Evolutionary conservation across 495 filamentous ascomycete species (phyloP).

Genomic region (Tuber aestivum): DNA sequence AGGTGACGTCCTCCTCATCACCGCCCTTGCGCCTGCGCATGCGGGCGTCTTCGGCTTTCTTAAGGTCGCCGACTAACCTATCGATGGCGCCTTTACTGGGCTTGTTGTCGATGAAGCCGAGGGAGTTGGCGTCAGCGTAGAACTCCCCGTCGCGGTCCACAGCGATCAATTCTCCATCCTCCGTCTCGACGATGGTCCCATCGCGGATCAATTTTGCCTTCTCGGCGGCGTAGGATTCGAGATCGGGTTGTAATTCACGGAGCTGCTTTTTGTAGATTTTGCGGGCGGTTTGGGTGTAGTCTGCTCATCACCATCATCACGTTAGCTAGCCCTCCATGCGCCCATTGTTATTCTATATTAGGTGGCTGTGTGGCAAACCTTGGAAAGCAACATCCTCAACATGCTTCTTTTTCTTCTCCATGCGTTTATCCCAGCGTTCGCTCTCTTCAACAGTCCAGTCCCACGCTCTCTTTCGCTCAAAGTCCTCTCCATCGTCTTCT

Average conservation of each 20-base stretch:
- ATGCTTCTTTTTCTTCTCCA: slow-evolving; percentile 77
- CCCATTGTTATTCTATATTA: not conserved
- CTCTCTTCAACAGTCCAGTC: slow-evolving; percentile 95
- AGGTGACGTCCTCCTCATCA: slow-evolving; percentile 83
- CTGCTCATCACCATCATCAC: slow-evolving; percentile 38
- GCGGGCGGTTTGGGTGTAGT: slow-evolving; percentile 76
- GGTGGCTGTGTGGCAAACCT: slow-evolving; percentile 19
- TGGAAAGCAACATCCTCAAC: slow-evolving; percentile 82
- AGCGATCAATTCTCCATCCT: slow-evolving; percentile 88
- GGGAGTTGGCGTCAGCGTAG: slow-evolving; percentile 77
- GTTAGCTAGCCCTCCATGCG: slow-evolving; percentile 6
- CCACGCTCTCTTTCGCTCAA: slow-evolving; percentile 96
- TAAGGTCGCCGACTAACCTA: slow-evolving; percentile 74
- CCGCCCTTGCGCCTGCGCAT: slow-evolving; percentile 75
- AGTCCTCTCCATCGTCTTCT: slow-evolving; percentile 78
- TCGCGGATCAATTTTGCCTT: slow-evolving; percentile 82
- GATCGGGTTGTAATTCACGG: slow-evolving; percentile 60
- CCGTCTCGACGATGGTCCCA: slow-evolving; percentile 88
- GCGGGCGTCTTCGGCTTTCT: slow-evolving; percentile 78
- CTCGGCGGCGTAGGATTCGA: slow-evolving; percentile 75
- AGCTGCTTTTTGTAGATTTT: slow-evolving; percentile 94
- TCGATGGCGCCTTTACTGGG: slow-evolving; percentile 89
- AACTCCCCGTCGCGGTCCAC: slow-evolving; percentile 85
- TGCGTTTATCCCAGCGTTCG: slow-evolving; percentile 84
- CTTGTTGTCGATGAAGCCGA: slow-evolving; percentile 74